phyloP scores from a whole-genome alignment of 164 flowering plant species.

The Magnolia sinica region DNA sequence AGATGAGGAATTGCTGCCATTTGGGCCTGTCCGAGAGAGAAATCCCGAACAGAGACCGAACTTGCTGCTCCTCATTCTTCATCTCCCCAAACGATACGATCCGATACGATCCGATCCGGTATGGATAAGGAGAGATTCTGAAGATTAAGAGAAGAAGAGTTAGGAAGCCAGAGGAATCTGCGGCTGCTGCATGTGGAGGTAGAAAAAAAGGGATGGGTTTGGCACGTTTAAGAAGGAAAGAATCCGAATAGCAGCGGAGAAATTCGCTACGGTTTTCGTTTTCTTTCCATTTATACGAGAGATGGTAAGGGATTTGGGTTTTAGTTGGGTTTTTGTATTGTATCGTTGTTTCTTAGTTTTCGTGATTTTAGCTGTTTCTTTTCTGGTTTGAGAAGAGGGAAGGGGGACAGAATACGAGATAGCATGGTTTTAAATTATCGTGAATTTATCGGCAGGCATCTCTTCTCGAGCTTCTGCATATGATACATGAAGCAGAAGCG shows the following conservation, averaged over 20 bases:
- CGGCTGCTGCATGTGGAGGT: background rate
- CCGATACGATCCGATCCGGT: background rate
- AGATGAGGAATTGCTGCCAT: conserved; percentile 80
- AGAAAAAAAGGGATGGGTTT: background rate
- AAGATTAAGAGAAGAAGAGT: background rate
- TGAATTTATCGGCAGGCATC: no score
- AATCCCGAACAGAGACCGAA: conserved; percentile 71
- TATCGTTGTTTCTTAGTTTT: no score
- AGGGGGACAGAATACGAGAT: no score
- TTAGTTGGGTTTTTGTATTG: no score
- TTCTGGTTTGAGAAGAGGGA: no score
- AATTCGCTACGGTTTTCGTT: background rate
- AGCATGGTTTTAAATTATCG: no score
- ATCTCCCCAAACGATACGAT: conserved; percentile 19
- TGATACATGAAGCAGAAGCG: no score
- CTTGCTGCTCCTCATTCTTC: conserved; percentile 63
- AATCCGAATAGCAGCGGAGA: background rate
- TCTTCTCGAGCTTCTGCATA: no score
- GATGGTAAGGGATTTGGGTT: no score
- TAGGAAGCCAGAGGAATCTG: background rate
- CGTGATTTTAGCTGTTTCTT: no score
- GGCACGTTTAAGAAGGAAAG: background rate
- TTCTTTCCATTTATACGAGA: background rate
- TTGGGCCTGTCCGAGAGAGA: conserved; percentile 57
- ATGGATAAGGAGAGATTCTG: background rate